Evolutionary conservation across 2,329 filamentous ascomycete genomes (phyloP).

Genomic region (Monosporascus sp.): DNA sequence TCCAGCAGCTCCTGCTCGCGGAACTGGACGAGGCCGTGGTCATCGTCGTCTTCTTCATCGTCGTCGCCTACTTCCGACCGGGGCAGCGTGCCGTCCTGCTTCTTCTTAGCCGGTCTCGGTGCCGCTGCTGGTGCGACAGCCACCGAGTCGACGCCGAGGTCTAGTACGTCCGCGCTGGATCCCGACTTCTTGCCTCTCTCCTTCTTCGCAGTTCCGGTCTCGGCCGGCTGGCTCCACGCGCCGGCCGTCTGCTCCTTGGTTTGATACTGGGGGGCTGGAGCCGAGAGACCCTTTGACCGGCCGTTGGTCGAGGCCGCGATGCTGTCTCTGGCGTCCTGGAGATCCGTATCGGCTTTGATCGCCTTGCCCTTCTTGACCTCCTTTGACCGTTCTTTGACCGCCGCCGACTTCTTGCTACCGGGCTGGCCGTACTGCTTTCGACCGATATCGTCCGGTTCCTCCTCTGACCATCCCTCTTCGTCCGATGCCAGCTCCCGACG

Average conservation of each 20-base stretch:
- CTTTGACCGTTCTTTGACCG: conserved; percentile 16
- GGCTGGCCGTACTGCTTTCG: conserved; percentile 62
- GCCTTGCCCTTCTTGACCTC: conserved; percentile 32
- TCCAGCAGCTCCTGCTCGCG: conserved; percentile 66
- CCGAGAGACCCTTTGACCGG: conserved; percentile 17
- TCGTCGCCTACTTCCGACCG: conserved; percentile 16
- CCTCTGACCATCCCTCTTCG: conserved; percentile 43
- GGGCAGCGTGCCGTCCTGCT: conserved; percentile 14
- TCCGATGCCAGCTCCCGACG: conserved; percentile 66
- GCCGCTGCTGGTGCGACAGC: conserved; percentile 18
- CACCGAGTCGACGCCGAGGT: conserved; percentile 23
- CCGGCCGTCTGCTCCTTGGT: conserved; percentile 18
- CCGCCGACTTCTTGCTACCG: conserved; percentile 25
- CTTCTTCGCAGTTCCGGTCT: conserved; percentile 17
- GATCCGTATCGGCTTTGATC: conserved; percentile 27
- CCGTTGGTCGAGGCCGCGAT: conserved; percentile 18
- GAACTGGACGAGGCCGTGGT: conserved; percentile 50
- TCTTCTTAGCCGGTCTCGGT: conserved; percentile 22
- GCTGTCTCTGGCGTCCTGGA: conserved; percentile 35
- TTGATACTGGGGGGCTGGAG: conserved; percentile 7
- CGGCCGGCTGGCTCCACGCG: conserved; percentile 24
- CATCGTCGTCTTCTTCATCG: conserved; percentile 42
- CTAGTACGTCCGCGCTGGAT: conserved; percentile 19
- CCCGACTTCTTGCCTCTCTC: conserved; percentile 19
- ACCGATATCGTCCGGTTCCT: conserved; percentile 56